phyloP scores from a whole-genome alignment of 2,329 filamentous ascomycete genomes.

The Sphaerulina populicola region DNA sequence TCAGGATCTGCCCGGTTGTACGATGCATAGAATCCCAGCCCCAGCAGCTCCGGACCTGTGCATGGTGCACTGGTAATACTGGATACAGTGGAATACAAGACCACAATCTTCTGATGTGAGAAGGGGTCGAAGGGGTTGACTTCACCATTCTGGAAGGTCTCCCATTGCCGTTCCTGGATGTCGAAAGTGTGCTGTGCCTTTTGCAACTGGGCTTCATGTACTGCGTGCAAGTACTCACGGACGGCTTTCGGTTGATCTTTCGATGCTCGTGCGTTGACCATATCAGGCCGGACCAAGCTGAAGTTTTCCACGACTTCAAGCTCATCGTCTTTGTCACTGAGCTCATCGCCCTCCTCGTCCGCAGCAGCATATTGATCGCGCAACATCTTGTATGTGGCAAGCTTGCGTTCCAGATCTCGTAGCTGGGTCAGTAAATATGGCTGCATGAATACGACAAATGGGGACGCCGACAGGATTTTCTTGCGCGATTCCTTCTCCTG shows the following conservation, averaged over 20 bases:
- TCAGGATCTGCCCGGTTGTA: slow-evolving; percentile 66
- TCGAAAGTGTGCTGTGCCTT: slow-evolving; percentile 88
- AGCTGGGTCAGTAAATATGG: slow-evolving; percentile 89
- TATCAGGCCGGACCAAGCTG: slow-evolving; percentile 85
- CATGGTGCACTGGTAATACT: slow-evolving; percentile 91
- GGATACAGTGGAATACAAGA: slow-evolving; percentile 88
- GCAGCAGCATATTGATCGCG: slow-evolving; percentile 58
- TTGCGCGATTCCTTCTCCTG: slow-evolving; percentile 90
- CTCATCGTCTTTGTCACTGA: slow-evolving; percentile 29
- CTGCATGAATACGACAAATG: slow-evolving; percentile 90
- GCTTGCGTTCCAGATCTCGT: slow-evolving; percentile 76
- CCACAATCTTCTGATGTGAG: slow-evolving; percentile 91
- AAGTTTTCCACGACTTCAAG: slow-evolving; percentile 49
- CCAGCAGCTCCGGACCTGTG: slow-evolving; percentile 79
- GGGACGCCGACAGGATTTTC: slow-evolving; percentile 86
- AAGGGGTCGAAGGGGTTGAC: slow-evolving; percentile 87
- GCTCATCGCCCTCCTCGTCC: slow-evolving; percentile 34
- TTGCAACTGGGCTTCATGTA: slow-evolving; percentile 94
- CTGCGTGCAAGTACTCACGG: slow-evolving; percentile 85
- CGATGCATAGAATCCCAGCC: slow-evolving; percentile 78
- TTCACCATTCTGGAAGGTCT: slow-evolving; percentile 84
- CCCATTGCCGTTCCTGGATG: slow-evolving; percentile 92
- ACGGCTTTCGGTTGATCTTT: slow-evolving; percentile 80
- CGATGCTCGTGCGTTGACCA: slow-evolving; percentile 81
- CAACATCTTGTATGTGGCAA: slow-evolving; percentile 73